Base-by-base conservation (phyloP, 2,329 filamentous ascomycete genomes). In the Cladosporium sp. region DNA sequence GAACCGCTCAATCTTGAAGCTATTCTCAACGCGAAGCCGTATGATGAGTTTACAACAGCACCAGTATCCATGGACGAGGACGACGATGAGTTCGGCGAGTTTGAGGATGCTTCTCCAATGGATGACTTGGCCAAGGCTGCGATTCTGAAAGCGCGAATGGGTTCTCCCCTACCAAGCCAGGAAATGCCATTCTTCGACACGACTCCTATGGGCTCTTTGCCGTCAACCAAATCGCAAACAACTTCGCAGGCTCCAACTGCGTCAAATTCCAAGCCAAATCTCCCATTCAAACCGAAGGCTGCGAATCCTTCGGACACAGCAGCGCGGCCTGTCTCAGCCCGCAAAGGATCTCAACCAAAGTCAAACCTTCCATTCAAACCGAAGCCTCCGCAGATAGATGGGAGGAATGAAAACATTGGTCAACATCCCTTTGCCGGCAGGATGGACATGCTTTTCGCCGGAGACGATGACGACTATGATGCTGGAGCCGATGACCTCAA, bases 21-120 rank as follows among this genome's bases (percentile, higher is more conserved):
- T 43, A 46, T 49, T 28, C 28, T 43, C 49, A 49, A 49, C 31
- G 9, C 34, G 44, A 31, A 46, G 35, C 32, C 49, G n/a, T 49
- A 37, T 46, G 46, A 55, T 13, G 46, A 32, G 22, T 34, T 51
- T 18, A 9, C 49, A 49, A 54, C 13, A 56, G 62, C 46, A 57
- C 62, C 42, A 33, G 63, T 19, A 11, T 8, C 63, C 58, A 61
- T 53, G 65, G 61, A 4, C 59, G 65, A 71, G 16, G 72, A 75
- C 11, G 68, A 71, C 35, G 76, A 79, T 48, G 76, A 77, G 28
- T 80, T 77, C 72, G 77, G 74, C n/a, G 76, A 78, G 50, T 79
- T 81, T 63, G 70, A 72, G 49, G 75, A 77, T 61, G 62, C 67
- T 3, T 45, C 52, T 14, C 43, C 43, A 9, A 48, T 53, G 49